Evolutionary conservation across 495 filamentous ascomycete species (phyloP).

Genomic region (Penicillium steckii): DNA sequence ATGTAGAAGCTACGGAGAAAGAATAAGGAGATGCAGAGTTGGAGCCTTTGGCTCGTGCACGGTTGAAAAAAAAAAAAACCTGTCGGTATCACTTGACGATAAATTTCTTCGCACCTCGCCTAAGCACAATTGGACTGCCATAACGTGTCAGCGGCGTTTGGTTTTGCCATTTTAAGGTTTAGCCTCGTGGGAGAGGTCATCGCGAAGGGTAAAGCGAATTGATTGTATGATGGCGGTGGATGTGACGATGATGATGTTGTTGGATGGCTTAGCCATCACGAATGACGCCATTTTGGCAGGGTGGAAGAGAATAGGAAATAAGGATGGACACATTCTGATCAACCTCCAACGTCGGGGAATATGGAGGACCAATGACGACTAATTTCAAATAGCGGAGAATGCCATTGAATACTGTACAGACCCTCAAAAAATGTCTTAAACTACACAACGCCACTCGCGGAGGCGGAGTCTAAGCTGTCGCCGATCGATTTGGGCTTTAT

Average conservation of each 20-base stretch:
- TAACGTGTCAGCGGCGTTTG: neutral
- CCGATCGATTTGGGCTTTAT: neutral
- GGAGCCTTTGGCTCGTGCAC: neutral
- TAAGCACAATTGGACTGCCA: no score
- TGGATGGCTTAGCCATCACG: neutral
- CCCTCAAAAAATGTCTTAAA: neutral
- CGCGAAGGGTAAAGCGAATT: neutral
- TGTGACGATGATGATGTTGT: neutral
- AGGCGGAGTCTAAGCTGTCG: neutral
- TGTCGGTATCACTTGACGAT: neutral
- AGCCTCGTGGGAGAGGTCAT: neutral
- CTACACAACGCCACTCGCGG: neutral
- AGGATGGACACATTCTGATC: conserved; percentile 5
- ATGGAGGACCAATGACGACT: neutral
- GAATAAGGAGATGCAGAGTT: neutral
- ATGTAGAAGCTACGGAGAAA: neutral
- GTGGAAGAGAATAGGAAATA: conserved; percentile 9
- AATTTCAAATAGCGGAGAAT: neutral
- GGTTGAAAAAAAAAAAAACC: neutral
- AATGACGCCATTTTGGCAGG: conserved; percentile 6
- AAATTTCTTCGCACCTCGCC: neutral
- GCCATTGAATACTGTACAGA: neutral
- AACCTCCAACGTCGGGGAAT: conserved; percentile 8
- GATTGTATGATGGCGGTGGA: no score
- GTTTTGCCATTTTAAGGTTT: neutral